Base-by-base conservation (phyloP, 208 protist genomes). In the Endotrypanum monterogeii region DNA sequence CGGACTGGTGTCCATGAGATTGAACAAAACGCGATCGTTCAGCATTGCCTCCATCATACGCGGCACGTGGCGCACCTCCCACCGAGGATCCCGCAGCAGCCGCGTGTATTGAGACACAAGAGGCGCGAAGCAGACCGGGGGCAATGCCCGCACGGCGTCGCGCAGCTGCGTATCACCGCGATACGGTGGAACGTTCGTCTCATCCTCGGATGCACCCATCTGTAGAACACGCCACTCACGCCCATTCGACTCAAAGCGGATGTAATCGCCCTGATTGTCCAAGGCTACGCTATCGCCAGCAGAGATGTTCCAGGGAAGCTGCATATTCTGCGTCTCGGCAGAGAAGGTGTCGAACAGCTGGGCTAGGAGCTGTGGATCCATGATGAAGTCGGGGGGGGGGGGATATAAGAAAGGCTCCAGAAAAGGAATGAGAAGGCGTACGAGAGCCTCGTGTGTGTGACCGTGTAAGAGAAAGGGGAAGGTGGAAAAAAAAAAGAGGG, bases 1-100 rank as follows among this genome's bases (percentile, higher is more conserved):
- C 23, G 84, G 86, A 52, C 85, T 81, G 52, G 80, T 68, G 65
- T 88, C 86, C 68, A 94, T 83, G 48, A 84, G 60, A 50, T 81
- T 76, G 63, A 93, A 90, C 57, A 94, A 83, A n/a, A 75, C 84
- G 16, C 85, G 79, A 67, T 94, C 87, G 71, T 85, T 41, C 41
- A 94, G 80, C 79, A 96, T 89, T 30, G 76, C 79, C 11, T 58
- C 46, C 71, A 94, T 90, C 8, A 94, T 75, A 11, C 48, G 20
- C 50, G 83, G 83, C 67, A 85, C 82, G 39, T 81, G 61, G 30
- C n/a, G 32, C 66, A 89, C 72, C 37, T 63, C 67, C 71, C 83
- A 75, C 28, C 62, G 70, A 7, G 75, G 74, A 67, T 83, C 79
- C 6, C 82, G 63, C 68, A 89, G 72, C 58, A 74, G 48, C 23